A percentile compares a stretch with the other conserved stretches of the same genome.
These are phyloP conservation scores for Aspergillus diversus DNA, from an alignment of 495 filamentous ascomycete genomes.

Conservation along the genomic window DNA sequence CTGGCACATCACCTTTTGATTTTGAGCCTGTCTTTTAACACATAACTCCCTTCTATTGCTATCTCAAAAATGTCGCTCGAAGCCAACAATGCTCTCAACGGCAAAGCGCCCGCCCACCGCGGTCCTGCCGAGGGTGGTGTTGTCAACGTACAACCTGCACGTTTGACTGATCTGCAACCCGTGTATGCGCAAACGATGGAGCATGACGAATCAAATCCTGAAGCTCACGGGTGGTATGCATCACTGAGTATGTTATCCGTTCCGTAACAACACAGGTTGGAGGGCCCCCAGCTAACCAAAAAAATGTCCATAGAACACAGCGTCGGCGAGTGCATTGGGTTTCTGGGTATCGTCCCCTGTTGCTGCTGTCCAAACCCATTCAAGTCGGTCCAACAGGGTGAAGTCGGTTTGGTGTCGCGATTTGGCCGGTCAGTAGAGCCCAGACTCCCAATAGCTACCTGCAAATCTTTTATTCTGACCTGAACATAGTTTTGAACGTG, in stretches of 20 bases:
- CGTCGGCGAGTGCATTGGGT: slow-evolving; percentile 77
- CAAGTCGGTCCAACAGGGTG: slow-evolving; percentile 90
- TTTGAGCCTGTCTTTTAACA: neutral
- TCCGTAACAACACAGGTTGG: too few species aligned
- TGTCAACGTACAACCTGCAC: slow-evolving; percentile 82
- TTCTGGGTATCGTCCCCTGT: slow-evolving; percentile 86
- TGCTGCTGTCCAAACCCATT: slow-evolving; percentile 95
- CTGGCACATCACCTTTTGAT: too few species aligned
- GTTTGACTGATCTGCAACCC: slow-evolving; percentile 82
- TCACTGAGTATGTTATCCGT: slow-evolving; percentile 67
- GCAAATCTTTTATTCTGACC: slow-evolving; percentile 11
- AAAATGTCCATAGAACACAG: slow-evolving; percentile 59
- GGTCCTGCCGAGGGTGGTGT: slow-evolving; percentile 35
- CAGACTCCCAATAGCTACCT: neutral
- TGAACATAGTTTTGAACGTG: slow-evolving; percentile 72
- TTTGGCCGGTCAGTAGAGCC: slow-evolving; percentile 69
- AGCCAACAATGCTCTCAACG: slow-evolving; percentile 31
- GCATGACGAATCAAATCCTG: slow-evolving; percentile 66
- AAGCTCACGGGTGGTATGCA: slow-evolving; percentile 88
- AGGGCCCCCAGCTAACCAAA: too few species aligned
- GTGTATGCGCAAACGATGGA: slow-evolving; percentile 80
- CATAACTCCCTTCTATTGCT: neutral
- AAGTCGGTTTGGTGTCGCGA: slow-evolving; percentile 92
- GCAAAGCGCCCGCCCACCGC: slow-evolving; percentile 46
- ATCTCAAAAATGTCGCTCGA: slow-evolving; percentile 34